A percentile compares a stretch with the other conserved stretches of the same genome.
Conservation (phyloP, 179 eudicot genomes). For the Nepenthes alata region DNA sequence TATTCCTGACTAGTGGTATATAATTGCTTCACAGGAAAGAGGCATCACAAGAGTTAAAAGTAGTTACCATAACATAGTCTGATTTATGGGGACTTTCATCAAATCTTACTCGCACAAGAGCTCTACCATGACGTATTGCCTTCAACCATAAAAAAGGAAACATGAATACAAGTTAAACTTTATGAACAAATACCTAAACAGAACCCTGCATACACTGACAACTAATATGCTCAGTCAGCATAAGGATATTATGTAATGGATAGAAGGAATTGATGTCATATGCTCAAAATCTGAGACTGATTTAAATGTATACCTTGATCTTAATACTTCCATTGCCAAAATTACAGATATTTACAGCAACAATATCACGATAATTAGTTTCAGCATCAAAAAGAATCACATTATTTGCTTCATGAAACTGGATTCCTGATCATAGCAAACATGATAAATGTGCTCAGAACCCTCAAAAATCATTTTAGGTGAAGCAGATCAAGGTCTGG, state of each 20-base stretch:
- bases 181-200: neutral
- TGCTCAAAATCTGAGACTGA: constrained; percentile 2
- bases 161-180: constrained; percentile 6
- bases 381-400: constrained; percentile 36
- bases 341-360: constrained; percentile 31
- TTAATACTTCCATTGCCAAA: constrained; percentile 35
- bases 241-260: neutral
- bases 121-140: constrained; percentile 56
- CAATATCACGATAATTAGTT: constrained; percentile 54
- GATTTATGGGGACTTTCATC: constrained; percentile 38
- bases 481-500: neutral
- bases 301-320: constrained; percentile 35
- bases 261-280: neutral
- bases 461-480: neutral
- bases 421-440: constrained; percentile 39
- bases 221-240: neutral
- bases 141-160: constrained; percentile 17
- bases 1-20: neutral
- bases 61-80: constrained; percentile 59
- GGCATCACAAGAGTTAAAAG: neutral
- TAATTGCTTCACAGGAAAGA: constrained; percentile 7
- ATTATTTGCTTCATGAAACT: constrained; percentile 65
- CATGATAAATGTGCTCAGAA: neutral
- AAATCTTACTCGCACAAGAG: constrained; percentile 53
- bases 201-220: neutral